Conservation (phyloP, 441 rosid genomes). For the Eruca vesicaria region DNA sequence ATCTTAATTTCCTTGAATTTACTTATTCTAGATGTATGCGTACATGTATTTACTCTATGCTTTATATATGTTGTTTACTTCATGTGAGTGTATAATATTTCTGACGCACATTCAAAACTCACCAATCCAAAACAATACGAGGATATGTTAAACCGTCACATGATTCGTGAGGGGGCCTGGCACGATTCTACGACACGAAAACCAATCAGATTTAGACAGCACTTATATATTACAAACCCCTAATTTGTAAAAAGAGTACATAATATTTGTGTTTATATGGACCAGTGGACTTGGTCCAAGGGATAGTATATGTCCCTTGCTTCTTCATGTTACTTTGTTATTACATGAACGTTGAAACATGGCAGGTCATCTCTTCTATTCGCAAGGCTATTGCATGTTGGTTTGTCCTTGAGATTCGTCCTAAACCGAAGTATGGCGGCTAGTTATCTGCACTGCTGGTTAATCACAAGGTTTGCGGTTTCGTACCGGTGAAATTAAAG, state of each 20-base stretch:
- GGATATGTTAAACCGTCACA: conserved; percentile 13
- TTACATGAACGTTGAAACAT: conserved; percentile 2
- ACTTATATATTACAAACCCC: not conserved
- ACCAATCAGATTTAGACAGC: conserved; percentile 32
- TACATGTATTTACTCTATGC: not conserved
- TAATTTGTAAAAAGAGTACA: not conserved
- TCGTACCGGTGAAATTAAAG: conserved; percentile 17
- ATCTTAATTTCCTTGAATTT: not conserved
- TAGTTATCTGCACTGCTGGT: conserved; percentile 26
- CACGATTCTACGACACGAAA: conserved; percentile 16
- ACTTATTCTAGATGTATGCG: not conserved
- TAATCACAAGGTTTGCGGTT: conserved; percentile 20
- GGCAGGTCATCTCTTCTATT: conserved; percentile 15
- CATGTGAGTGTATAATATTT: not conserved
- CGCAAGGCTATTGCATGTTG: conserved; percentile 22
- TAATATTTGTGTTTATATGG: conserved; percentile 1
- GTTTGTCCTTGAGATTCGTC: conserved; percentile 15
- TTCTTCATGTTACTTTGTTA: not conserved
- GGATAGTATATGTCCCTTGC: conserved; percentile 18
- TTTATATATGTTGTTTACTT: conserved; percentile 1
- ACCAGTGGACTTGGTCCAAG: conserved; percentile 32
- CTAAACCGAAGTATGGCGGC: conserved; percentile 20
- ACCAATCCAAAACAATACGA: conserved; percentile 9
- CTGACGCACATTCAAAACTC: not conserved
- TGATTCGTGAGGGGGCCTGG: conserved; percentile 7